phyloP scores from a whole-genome alignment of 495 filamentous ascomycete species.

The Durotheca rogersii region DNA sequence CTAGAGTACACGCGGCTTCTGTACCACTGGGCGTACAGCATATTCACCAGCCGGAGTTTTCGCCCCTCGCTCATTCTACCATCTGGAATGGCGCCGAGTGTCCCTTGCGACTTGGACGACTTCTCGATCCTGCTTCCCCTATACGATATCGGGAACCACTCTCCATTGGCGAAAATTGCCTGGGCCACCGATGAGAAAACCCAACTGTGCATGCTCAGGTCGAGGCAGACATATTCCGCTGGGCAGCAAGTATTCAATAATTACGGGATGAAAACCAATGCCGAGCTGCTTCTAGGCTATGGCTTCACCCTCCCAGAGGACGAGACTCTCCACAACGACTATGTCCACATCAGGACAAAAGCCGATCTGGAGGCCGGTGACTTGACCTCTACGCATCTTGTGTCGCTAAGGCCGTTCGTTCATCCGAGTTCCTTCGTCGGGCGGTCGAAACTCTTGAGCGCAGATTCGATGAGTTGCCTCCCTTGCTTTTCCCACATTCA shows the following conservation, averaged over 20 bases:
- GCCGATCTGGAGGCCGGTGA: constrained; percentile 30
- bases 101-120: constrained; percentile 42
- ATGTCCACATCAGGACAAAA: constrained; percentile 48
- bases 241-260: constrained; percentile 53
- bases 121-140: constrained; percentile 55
- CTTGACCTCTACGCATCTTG: constrained; percentile 34
- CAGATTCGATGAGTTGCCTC: constrained; percentile 28
- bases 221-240: constrained; percentile 22
- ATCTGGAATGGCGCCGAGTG: constrained; percentile 17
- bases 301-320: constrained; percentile 50
- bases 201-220: constrained; percentile 23
- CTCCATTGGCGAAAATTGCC: constrained; percentile 40
- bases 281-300: constrained; percentile 55
- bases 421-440: constrained; percentile 41
- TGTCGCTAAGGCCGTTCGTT: constrained; percentile 42
- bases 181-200: constrained; percentile 40
- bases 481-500: constrained; percentile 45
- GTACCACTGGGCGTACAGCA: constrained; percentile 57
- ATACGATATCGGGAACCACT: constrained; percentile 56
- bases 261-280: constrained; percentile 56
- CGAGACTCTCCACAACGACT: constrained; percentile 48
- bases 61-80: constrained; percentile 47
- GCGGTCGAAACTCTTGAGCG: constrained; percentile 29
- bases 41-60: constrained; percentile 57
- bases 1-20: constrained; percentile 45